Base-by-base conservation (phyloP, 2,329 filamentous ascomycete genomes). In the Neopestalotiopsis sp. region DNA sequence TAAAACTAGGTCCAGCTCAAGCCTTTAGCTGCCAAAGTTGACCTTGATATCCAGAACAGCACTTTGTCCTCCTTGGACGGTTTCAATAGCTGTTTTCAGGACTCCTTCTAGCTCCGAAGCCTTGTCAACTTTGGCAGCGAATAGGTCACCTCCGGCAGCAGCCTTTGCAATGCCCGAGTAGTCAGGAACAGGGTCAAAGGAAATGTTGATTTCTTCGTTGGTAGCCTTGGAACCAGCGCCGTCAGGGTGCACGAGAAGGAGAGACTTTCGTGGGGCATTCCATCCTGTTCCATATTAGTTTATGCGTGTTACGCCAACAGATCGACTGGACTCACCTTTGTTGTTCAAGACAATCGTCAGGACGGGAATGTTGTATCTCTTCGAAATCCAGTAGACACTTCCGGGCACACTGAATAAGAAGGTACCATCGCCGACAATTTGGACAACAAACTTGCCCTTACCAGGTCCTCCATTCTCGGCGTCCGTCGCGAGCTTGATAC, bases 181-280 rank as follows among this genome's bases (percentile, higher is more conserved):
- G 75, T 90, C 86, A 0, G 88, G 89, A 4, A 82, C 80, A 0
- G 89, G 89, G 32, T 84, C 81, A 70, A 90, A 89, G 1, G 86
- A 87, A 71, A 90, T 89, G 74, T 89, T 90, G 72, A 90, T 85
- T 75, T 90, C 89, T 68, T 89, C 87, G 75, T 89, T 89, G n/a
- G 82, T 85, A 0, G 86, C 86, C 72, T 78, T 81, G 32, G 87
- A 84, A 1, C 84, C 88, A 2, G 85, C 75, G 0, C 88, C 88
- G 4, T 89, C 80, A 0, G 88, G 88, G 70, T 90, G 88, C 0
- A 90, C 88, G 13, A 90, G 81, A 2, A 88, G 78, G 57, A 89
- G 77, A 1, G 87, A 90, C 49, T 83, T 83, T 3, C 88, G 82
- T 3, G 89, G 88, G 1, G 88, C 88, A 72, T 90, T 89, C 88